Conservation (phyloP, 306 rosid genomes). For the Lagenaria siceraria region DNA sequence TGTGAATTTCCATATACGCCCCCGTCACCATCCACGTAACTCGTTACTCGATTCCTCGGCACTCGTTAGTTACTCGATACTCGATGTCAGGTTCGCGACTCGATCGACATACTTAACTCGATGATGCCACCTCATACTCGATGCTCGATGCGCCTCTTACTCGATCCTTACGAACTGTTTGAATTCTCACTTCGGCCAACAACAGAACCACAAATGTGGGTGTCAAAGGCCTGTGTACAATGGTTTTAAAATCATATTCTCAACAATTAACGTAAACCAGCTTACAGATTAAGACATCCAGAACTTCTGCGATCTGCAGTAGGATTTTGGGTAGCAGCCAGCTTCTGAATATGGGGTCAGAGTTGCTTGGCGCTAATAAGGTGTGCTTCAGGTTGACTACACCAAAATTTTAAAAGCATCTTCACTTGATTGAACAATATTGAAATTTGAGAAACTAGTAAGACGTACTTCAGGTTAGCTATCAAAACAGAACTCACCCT, state of each 20-base stretch:
- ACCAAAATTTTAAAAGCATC: background rate
- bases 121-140: too few species aligned
- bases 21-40: too few species aligned
- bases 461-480: background rate
- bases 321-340: slow-evolving; percentile 56
- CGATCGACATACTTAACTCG: too few species aligned
- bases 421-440: background rate
- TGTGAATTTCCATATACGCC: too few species aligned
- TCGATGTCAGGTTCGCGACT: too few species aligned
- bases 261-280: background rate
- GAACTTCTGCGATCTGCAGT: slow-evolving; percentile 36
- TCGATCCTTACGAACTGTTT: too few species aligned
- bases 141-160: too few species aligned
- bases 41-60: too few species aligned
- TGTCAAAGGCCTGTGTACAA: too few species aligned
- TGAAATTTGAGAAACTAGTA: background rate
- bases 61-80: too few species aligned
- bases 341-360: slow-evolving; percentile 43
- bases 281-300: slow-evolving; percentile 37
- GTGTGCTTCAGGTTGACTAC: background rate
- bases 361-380: background rate
- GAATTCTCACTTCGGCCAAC: background rate
- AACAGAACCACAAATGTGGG: background rate
- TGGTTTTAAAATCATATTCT: too few species aligned
- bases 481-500: background rate